Conservation (phyloP, 208 protist genomes). For the Leishmania mexicana region DNA sequence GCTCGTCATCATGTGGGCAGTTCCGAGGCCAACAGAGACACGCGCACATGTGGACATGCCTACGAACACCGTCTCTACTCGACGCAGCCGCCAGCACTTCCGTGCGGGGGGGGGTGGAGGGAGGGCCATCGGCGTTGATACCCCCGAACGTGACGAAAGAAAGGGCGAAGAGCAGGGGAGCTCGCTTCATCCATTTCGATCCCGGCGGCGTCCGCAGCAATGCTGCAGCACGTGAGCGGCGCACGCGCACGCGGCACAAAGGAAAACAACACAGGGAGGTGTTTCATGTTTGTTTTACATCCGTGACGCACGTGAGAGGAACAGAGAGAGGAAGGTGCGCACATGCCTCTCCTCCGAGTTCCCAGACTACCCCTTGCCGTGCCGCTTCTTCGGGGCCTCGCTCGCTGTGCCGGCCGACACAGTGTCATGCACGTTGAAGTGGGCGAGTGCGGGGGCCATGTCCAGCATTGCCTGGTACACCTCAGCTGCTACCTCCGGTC, state of each 20-base stretch:
- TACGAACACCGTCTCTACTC: neutral
- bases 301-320: neutral
- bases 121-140: neutral
- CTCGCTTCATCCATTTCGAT: neutral
- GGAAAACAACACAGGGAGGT: neutral
- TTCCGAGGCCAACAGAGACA: neutral
- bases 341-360: neutral
- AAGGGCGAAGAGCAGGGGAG: neutral
- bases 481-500: constrained; percentile 36
- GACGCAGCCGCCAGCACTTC: neutral
- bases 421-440: constrained; percentile 77
- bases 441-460: constrained; percentile 51
- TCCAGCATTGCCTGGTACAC: constrained; percentile 38
- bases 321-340: neutral
- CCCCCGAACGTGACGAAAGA: neutral
- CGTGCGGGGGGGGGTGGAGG: neutral
- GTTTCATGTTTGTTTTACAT: neutral
- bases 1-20: neutral
- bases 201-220: neutral
- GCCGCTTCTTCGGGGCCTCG: constrained; percentile 20
- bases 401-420: constrained; percentile 33
- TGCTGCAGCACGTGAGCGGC: neutral
- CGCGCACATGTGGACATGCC: neutral
- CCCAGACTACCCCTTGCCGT: constrained; percentile 8
- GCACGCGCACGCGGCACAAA: neutral